phyloP scores from a whole-genome alignment of 805 yeast species.

The Kodamaea hsintzibuensis region DNA sequence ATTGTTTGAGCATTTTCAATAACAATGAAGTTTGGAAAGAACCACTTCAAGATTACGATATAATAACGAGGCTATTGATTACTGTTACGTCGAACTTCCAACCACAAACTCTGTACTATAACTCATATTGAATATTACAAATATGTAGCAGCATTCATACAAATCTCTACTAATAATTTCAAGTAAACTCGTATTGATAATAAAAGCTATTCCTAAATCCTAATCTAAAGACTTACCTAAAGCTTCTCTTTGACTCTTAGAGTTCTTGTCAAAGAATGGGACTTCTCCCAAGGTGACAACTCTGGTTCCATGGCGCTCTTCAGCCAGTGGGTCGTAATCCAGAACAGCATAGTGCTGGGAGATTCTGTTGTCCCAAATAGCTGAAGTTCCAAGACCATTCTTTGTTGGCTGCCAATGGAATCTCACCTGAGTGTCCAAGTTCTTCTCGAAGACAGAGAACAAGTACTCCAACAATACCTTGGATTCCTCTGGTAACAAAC shows the following conservation, averaged over 20 bases:
- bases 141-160: too few species aligned
- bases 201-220: too few species aligned
- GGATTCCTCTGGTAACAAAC: slow-evolving; percentile 52
- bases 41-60: too few species aligned
- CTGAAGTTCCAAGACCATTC: slow-evolving; percentile 41
- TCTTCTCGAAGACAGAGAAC: slow-evolving; percentile 47
- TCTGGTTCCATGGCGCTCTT: slow-evolving; percentile 29
- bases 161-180: background rate
- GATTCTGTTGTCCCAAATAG: slow-evolving; percentile 17
- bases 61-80: too few species aligned
- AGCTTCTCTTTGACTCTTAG: slow-evolving; percentile 54
- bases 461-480: slow-evolving; percentile 49
- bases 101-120: slow-evolving; percentile 7
- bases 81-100: too few species aligned
- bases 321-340: slow-evolving; percentile 18
- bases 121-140: background rate
- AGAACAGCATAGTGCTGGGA: slow-evolving; percentile 16
- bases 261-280: slow-evolving; percentile 50
- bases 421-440: slow-evolving; percentile 57
- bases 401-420: slow-evolving; percentile 50
- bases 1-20: too few species aligned
- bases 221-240: slow-evolving; percentile 35
- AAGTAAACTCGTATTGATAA: too few species aligned
- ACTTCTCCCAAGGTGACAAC: slow-evolving; percentile 50
- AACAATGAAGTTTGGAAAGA: too few species aligned